Evolutionary conservation across 2,329 filamentous ascomycete genomes (phyloP).

Genomic region (Xylaria sp.): DNA sequence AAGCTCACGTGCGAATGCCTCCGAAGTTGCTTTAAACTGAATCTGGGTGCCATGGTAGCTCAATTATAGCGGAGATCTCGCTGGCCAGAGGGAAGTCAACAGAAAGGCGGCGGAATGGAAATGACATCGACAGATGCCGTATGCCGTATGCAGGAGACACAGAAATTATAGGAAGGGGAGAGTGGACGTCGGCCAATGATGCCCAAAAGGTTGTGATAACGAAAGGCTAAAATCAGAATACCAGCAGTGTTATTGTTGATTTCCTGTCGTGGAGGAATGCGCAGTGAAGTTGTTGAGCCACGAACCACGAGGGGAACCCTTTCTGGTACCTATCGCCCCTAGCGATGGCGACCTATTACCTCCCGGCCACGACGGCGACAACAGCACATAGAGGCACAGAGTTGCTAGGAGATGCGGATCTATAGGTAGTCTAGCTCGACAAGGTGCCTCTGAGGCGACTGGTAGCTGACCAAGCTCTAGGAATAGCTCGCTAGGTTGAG

Average conservation of each 20-base stretch:
- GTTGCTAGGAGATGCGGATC: constrained; percentile 17
- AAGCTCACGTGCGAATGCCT: constrained; percentile 81
- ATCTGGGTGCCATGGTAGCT: constrained; percentile 31
- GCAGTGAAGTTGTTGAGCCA: neutral
- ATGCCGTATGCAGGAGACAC: neutral
- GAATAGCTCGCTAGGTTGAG: neutral
- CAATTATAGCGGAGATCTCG: constrained; percentile 1
- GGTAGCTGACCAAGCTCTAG: constrained; percentile 11
- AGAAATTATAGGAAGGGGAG: neutral
- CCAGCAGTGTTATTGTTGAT: neutral
- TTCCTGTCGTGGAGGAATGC: neutral
- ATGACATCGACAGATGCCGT: constrained; percentile 6
- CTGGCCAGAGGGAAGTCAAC: neutral
- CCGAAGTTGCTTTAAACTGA: constrained; percentile 73
- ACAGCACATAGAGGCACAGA: neutral
- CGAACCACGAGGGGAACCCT: neutral
- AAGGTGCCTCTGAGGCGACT: constrained; percentile 14
- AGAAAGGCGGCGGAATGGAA: neutral
- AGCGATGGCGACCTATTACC: constrained; percentile 4
- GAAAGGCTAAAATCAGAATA: constrained; percentile 5
- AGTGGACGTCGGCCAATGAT: constrained; percentile 17
- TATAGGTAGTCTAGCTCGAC: neutral
- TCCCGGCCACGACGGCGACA: constrained; percentile 13
- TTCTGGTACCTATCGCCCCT: constrained; percentile 3
- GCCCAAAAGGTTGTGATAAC: constrained; percentile 2